Evolutionary conservation across 192 early-diverging fungal genomes (phyloP).

Genomic region (Chytriomyces hyalinus): DNA sequence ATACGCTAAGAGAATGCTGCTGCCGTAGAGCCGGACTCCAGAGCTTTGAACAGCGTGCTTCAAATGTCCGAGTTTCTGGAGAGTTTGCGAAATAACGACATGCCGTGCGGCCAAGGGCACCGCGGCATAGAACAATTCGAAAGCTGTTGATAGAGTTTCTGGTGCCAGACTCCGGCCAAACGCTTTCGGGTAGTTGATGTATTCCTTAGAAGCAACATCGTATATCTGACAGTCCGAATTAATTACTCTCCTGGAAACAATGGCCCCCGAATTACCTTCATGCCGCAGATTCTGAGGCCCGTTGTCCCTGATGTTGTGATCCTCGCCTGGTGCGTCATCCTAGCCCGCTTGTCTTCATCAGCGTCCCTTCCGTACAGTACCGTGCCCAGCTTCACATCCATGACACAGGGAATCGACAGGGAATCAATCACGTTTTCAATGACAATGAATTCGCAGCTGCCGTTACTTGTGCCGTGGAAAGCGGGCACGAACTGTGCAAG

Average conservation of each 20-base stretch:
- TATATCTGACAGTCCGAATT: background rate
- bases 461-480: slow-evolving; percentile 7
- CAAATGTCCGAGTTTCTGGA: slow-evolving; percentile 48
- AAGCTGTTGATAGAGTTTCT: slow-evolving; percentile 21
- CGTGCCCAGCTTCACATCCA: slow-evolving; percentile 89
- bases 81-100: slow-evolving; percentile 64
- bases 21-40: slow-evolving; percentile 70
- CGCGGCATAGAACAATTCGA: no score
- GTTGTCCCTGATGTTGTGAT: slow-evolving; percentile 68
- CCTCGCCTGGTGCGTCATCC: slow-evolving; percentile 68
- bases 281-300: slow-evolving; percentile 76
- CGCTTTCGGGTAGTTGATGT: slow-evolving; percentile 59
- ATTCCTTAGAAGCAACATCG: slow-evolving; percentile 30
- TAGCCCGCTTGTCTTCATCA: slow-evolving; percentile 66
- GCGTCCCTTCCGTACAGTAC: slow-evolving; percentile 78
- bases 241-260: background rate
- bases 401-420: slow-evolving; percentile 75
- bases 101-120: slow-evolving; percentile 57
- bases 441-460: slow-evolving; percentile 47
- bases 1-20: slow-evolving; percentile 83
- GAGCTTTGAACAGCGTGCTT: slow-evolving; percentile 54
- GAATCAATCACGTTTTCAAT: slow-evolving; percentile 77
- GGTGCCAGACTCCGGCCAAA: slow-evolving; percentile 48
- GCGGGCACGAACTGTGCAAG: slow-evolving; percentile 9
- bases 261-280: slow-evolving; percentile 57